Conservation (phyloP, 169 alveolate species). For the Plasmodium billcollinsi region DNA sequence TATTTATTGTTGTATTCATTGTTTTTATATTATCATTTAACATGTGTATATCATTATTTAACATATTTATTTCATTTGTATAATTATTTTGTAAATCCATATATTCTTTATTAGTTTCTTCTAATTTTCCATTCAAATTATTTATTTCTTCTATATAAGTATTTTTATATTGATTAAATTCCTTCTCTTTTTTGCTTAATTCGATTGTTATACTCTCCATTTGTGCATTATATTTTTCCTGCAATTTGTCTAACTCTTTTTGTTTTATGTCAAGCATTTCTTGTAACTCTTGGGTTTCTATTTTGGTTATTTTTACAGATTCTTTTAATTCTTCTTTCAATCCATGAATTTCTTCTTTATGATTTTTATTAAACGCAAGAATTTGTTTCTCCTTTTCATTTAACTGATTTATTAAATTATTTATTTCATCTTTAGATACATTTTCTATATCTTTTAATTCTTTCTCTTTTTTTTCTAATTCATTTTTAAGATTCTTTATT, state of each 20-base stretch:
- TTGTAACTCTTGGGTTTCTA: background rate
- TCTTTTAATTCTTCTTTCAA: background rate
- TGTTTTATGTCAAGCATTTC: slow-evolving; percentile 20
- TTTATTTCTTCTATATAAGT: slow-evolving; percentile 24
- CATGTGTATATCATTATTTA: slow-evolving; percentile 19
- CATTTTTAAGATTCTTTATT: slow-evolving; percentile 34
- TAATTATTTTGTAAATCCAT: slow-evolving; percentile 8
- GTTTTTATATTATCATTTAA: slow-evolving; percentile 20
- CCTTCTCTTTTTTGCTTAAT: slow-evolving; percentile 35
- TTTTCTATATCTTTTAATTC: slow-evolving; percentile 51
- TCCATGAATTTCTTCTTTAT: background rate
- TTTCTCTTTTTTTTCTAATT: slow-evolving; percentile 48
- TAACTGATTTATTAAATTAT: slow-evolving; percentile 10
- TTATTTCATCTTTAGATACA: slow-evolving; percentile 16
- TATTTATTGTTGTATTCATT: slow-evolving; percentile 4
- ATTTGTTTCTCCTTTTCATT: slow-evolving; percentile 11
- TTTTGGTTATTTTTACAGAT: background rate
- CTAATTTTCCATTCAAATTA: slow-evolving; percentile 32
- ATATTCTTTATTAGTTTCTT: slow-evolving; percentile 13
- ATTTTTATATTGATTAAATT: slow-evolving; percentile 25
- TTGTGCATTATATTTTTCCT: slow-evolving; percentile 7
- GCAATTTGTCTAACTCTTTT: slow-evolving; percentile 16
- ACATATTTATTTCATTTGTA: slow-evolving; percentile 18
- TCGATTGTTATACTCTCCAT: slow-evolving; percentile 22
- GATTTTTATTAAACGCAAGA: background rate